These are phyloP conservation scores for Uromyces viciae-fabae DNA, from an alignment of 1,284 basidiomycete species.

Conservation along the genomic window DNA sequence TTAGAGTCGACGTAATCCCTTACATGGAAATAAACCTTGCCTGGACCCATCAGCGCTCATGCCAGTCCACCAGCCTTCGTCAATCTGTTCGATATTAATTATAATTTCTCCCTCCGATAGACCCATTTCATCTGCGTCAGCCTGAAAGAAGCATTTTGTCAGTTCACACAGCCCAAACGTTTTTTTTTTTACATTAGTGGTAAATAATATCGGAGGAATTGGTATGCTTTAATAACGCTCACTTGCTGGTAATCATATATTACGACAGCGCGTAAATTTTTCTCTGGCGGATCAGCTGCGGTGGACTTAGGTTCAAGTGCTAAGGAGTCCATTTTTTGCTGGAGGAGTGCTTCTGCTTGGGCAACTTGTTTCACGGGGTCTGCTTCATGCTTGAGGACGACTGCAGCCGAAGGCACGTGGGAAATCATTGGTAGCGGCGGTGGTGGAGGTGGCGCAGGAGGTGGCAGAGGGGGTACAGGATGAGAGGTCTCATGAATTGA, in stretches of 20 bases:
- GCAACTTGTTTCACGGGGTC: slow-evolving; percentile 36
- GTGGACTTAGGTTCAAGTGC: slow-evolving; percentile 35
- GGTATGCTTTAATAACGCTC: not conserved
- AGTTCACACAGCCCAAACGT: no score
- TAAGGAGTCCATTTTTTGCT: slow-evolving; percentile 46
- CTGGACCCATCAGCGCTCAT: slow-evolving; percentile 64
- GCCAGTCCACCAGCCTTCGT: slow-evolving; percentile 69
- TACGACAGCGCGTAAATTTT: slow-evolving; percentile 59
- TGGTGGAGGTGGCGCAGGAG: not conserved
- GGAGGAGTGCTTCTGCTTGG: slow-evolving; percentile 31
- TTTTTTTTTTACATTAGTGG: no score
- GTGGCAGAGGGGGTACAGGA: not conserved
- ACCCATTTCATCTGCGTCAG: slow-evolving; percentile 76
- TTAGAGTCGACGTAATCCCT: slow-evolving; percentile 47
- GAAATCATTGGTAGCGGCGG: slow-evolving; percentile 25
- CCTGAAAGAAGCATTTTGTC: slow-evolving; percentile 14
- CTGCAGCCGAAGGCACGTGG: not conserved
- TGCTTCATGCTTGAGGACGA: slow-evolving; percentile 22
- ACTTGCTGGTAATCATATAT: slow-evolving; percentile 70
- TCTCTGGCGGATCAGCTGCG: not conserved
- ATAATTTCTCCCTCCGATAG: slow-evolving; percentile 76
- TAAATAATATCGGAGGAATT: no score
- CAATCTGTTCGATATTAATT: slow-evolving; percentile 72
- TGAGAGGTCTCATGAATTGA: not conserved
- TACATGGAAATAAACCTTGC: slow-evolving; percentile 71